These are phyloP conservation scores for Diaporthe velutina DNA, from an alignment of 2,329 filamentous ascomycete species.

Conservation along the genomic window DNA sequence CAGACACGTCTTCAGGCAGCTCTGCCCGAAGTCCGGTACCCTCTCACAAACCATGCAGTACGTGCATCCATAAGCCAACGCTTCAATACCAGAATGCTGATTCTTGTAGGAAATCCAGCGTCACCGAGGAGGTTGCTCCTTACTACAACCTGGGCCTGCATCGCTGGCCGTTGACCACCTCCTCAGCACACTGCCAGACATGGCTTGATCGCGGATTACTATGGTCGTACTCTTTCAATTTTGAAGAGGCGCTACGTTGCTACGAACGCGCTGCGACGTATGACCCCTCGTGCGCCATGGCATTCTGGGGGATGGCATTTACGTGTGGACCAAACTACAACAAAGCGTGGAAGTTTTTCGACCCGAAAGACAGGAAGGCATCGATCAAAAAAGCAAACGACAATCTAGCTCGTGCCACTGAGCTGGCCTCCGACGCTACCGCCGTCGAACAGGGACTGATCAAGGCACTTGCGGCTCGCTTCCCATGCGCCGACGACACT, in stretches of 20 bases:
- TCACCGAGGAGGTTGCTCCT: background rate
- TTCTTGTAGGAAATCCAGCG: background rate
- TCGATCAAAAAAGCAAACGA: constrained; percentile 1
- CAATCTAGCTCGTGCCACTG: background rate
- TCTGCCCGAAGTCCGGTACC: background rate
- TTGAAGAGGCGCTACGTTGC: background rate
- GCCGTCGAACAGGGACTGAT: background rate
- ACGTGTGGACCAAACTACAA: constrained; percentile 2
- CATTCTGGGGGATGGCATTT: background rate
- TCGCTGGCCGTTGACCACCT: background rate
- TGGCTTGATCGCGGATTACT: constrained; percentile 1
- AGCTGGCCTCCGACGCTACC: background rate
- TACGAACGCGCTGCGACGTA: background rate
- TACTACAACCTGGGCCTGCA: background rate
- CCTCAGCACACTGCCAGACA: background rate
- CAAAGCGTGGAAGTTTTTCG: constrained; percentile 5
- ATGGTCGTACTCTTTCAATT: background rate
- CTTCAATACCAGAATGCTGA: background rate
- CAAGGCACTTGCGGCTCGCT: constrained; percentile 6
- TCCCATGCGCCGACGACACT: background rate
- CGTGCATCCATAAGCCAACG: background rate
- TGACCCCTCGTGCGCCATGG: background rate
- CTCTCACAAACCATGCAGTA: background rate
- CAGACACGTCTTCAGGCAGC: background rate
- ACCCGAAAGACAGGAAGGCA: background rate